Evolutionary conservation across 352 stramenopile genomes (phyloP), one percentile per base, ranked within the genome.

Genomic region (Globisporangium polare): DNA sequence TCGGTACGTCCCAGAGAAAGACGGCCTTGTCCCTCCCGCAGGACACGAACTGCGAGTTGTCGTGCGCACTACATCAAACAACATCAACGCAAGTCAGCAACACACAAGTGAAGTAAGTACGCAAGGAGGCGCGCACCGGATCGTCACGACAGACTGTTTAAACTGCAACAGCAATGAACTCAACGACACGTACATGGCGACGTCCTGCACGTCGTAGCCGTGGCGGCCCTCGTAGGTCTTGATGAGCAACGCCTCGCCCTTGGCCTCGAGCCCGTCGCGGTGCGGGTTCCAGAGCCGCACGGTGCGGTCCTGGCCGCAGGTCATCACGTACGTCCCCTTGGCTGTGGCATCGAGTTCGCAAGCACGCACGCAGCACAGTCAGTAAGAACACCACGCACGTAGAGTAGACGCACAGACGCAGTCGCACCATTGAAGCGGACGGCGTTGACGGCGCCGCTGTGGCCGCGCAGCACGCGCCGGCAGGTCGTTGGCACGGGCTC

Each of bases 321-420:
- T 93, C 82, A 96, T 94, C 58, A 92, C 88, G 62, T 96, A 96
- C 54, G 86, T 90, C 37, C 88, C 88, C 66, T 96, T 94, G 43
- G 78, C 86, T 90, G 58, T 24, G n/a, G 3, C 41, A 56, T 46
- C 20, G 49, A 22, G 27, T 46, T 5, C 20, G 15, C 20, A 20
- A 52, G 35, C 18, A 39, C 4, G 6, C 13, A 20, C 15, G n/a
- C 20, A 46, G 6, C 26, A 31, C 78, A 41, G 13, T 22, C 22
- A 27, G 20, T 22, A 8, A 43, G 20, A 5, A 37, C 10, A 42
- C 17, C 12, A 24, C 31, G n/a, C 1, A 22, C 12, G 5, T 18
- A 20, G 26, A 24, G 0, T 47, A 9, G 6, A 47, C 3, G 10
- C 3, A 18, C 8, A 53, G 5, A 42, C 3, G 2, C 0, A 22